phyloP scores from a whole-genome alignment of 2,329 filamentous ascomycete species.

The Pseudophaeomoniella oleicola region DNA sequence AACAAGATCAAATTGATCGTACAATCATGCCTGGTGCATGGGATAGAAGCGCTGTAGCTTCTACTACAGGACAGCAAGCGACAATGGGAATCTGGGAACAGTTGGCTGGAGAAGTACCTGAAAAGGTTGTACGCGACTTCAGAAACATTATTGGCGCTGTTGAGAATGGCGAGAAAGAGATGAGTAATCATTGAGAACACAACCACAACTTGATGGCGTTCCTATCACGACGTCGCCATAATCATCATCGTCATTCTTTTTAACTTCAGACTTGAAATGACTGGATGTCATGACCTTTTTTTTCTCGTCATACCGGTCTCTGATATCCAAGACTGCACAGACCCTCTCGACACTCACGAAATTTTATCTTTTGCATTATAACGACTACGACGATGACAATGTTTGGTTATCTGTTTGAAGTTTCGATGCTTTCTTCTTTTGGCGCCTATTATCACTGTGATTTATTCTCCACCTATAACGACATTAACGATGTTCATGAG shows the following conservation, averaged over 20 bases:
- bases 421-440: too few species aligned
- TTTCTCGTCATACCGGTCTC: too few species aligned
- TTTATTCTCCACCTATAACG: too few species aligned
- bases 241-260: neutral
- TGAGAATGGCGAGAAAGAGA: neutral
- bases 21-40: neutral
- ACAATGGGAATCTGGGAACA: slow-evolving; percentile 62
- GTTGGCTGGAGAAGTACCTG: slow-evolving; percentile 89
- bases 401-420: too few species aligned
- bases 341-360: too few species aligned
- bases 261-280: slow-evolving; percentile 3
- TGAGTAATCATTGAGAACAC: neutral
- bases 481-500: too few species aligned
- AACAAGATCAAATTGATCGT: neutral
- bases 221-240: neutral
- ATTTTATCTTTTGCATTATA: too few species aligned
- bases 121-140: slow-evolving; percentile 84
- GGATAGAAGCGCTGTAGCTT: neutral
- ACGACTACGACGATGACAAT: too few species aligned
- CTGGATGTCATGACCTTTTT: slow-evolving; percentile 10
- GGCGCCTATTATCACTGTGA: too few species aligned
- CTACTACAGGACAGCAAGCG: neutral
- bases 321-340: too few species aligned
- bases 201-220: neutral
- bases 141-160: neutral